These are phyloP conservation scores for Fusarium robinianum DNA, from an alignment of 2,329 filamentous ascomycete genomes.

Conservation along the genomic window DNA sequence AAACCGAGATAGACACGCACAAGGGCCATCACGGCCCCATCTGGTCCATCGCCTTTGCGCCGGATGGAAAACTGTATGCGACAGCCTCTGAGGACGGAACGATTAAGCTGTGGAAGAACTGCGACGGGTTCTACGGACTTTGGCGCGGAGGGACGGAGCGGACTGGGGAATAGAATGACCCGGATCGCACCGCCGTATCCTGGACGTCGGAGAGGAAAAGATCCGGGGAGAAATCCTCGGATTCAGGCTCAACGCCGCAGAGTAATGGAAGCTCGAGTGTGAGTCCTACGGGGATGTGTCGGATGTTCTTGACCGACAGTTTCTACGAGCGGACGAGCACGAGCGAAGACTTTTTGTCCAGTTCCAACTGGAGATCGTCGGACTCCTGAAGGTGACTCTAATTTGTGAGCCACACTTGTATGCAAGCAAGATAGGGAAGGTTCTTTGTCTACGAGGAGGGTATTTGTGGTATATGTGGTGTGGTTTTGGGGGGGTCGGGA, in stretches of 20 bases:
- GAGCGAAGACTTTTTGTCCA: slow-evolving; percentile 13
- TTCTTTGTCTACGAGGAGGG: too few species aligned
- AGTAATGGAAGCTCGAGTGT: slow-evolving; percentile 19
- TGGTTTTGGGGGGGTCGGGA: too few species aligned
- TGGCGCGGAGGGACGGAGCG: slow-evolving; percentile 59
- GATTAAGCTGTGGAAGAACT: slow-evolving; percentile 87
- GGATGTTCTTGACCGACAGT: slow-evolving; percentile 2
- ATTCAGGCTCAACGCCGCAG: slow-evolving; percentile 13
- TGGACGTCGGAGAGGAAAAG: slow-evolving; percentile 22
- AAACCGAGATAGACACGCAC: slow-evolving; percentile 84
- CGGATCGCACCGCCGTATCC: slow-evolving; percentile 31
- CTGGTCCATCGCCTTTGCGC: slow-evolving; percentile 93
- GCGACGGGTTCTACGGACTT: slow-evolving; percentile 66
- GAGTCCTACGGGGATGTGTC: slow-evolving; percentile 7
- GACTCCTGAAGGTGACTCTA: too few species aligned
- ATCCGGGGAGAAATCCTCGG: slow-evolving; percentile 5
- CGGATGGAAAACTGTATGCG: slow-evolving; percentile 93
- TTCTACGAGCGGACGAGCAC: slow-evolving; percentile 5
- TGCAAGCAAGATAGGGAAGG: too few species aligned
- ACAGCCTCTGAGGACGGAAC: slow-evolving; percentile 97
- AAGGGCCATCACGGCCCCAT: slow-evolving; percentile 98
- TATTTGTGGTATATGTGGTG: too few species aligned
- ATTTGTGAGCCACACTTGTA: too few species aligned
- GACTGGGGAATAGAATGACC: slow-evolving; percentile 44
- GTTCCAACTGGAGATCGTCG: slow-evolving; percentile 10